These are phyloP conservation scores for Aspergillus egyptiacus DNA, from an alignment of 495 filamentous ascomycete species.

Conservation along the genomic window DNA sequence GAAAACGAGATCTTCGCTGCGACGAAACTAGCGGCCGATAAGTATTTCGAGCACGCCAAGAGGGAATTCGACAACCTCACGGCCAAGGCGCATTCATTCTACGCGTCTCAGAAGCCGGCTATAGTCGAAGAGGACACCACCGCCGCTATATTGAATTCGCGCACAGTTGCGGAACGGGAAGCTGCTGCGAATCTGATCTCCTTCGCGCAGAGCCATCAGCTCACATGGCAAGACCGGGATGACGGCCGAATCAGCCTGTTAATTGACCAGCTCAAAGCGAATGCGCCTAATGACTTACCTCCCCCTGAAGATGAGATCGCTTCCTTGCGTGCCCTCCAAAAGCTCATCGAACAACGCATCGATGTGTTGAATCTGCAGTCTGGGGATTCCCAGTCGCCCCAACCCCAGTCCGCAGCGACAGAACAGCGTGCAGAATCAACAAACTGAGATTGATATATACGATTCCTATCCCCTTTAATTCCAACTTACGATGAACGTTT, in stretches of 20 bases:
- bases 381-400: neutral
- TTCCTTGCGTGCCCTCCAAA: constrained; percentile 23
- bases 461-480: neutral
- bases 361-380: constrained; percentile 7
- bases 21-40: constrained; percentile 17
- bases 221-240: neutral
- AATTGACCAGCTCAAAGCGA: constrained; percentile 27
- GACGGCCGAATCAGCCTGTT: constrained; percentile 20
- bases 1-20: constrained; percentile 19
- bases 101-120: constrained; percentile 14
- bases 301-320: constrained; percentile 23
- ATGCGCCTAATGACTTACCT: constrained; percentile 18
- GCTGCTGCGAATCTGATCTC: constrained; percentile 25
- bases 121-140: constrained; percentile 16
- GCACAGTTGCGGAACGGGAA: constrained; percentile 26
- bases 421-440: neutral
- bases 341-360: constrained; percentile 27
- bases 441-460: neutral
- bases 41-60: constrained; percentile 22
- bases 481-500: constrained; percentile 5
- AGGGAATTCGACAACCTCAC: constrained; percentile 22
- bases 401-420: neutral
- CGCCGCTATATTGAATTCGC: constrained; percentile 19
- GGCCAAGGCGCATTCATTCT: constrained; percentile 19
- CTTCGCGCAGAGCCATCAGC: constrained; percentile 20